Evolutionary conservation across 208 protist genomes (phyloP).

Genomic region (Tetramitus jugosus): DNA sequence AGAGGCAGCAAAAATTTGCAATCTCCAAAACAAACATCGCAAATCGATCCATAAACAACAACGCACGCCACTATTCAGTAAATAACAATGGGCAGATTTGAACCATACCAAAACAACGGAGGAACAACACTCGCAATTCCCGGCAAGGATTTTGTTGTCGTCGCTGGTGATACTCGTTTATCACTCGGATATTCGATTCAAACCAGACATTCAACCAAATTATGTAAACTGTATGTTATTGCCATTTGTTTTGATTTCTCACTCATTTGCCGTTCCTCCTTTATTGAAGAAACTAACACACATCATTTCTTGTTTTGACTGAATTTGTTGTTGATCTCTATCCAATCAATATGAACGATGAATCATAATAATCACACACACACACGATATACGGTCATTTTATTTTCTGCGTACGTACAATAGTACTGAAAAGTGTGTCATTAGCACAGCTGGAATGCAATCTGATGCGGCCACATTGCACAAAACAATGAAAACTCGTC

Average conservation of each 20-base stretch:
- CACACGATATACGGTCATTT: no score
- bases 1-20: no score
- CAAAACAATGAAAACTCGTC: slow-evolving; percentile 79
- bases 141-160: slow-evolving; percentile 88
- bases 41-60: no score
- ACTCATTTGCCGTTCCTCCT: no score
- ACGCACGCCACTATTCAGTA: no score
- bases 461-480: slow-evolving; percentile 88
- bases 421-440: slow-evolving; percentile 69
- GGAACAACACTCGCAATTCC: slow-evolving; percentile 88
- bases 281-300: slow-evolving; percentile 2
- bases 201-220: slow-evolving; percentile 77
- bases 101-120: no score
- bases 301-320: no score
- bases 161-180: slow-evolving; percentile 94
- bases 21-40: no score
- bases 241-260: no score
- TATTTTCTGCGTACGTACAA: background rate
- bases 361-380: no score
- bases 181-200: slow-evolving; percentile 91
- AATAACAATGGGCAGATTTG: no score
- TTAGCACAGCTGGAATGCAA: slow-evolving; percentile 92
- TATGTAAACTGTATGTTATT: slow-evolving; percentile 52
- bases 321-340: no score
- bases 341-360: slow-evolving; percentile 32